Base-by-base conservation (phyloP, 208 protist species). In the Crithidia brevicula region DNA sequence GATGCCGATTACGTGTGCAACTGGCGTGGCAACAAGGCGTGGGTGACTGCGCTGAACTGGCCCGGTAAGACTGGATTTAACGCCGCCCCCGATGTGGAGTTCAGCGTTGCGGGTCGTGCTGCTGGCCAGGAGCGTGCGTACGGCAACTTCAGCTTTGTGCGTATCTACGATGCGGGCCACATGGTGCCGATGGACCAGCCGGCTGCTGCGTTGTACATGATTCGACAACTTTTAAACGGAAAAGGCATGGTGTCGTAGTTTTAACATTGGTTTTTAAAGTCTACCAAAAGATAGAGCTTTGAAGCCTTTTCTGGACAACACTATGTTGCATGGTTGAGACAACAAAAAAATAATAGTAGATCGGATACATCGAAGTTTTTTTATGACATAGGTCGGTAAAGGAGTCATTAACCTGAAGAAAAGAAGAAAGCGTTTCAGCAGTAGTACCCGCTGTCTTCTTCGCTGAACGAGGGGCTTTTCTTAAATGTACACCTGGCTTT, bases 1-100 rank as follows among this genome's bases (percentile, higher is more conserved):
- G 94, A 97, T 40, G 65, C 71, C 47, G 95, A 98, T 77, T 98
- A 82, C 52, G 93, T 97, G 57, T 97, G 94, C 72, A 98, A 98
- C 75, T 97, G 82, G 77, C 75, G 97, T 34, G 94, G 94, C 51
- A 97, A 92, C 77, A 73, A 94, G 70, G 75, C 65, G 27, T 98
- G 93, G 93, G 81, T 79, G 18, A 47, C 59, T 15, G 72, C 33
- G 28, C 63, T 98, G 57, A 23, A 81, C 43, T 98, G 96, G 95
- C 25, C 77, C 7, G 85, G 87, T 43, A 70, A 83, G 27, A 60
- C 36, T 3, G 84, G 43, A 15, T 94, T 97, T 65, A 63, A 74
- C 23, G 65, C 58, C 2, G 86, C 91, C 16, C 18, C 40, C 4
- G 68, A 88, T 52, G 31, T 57, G 22, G 69, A 72, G 57, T 85